Base-by-base conservation (phyloP, 2,329 filamentous ascomycete species). In the Colletotrichum sp. region DNA sequence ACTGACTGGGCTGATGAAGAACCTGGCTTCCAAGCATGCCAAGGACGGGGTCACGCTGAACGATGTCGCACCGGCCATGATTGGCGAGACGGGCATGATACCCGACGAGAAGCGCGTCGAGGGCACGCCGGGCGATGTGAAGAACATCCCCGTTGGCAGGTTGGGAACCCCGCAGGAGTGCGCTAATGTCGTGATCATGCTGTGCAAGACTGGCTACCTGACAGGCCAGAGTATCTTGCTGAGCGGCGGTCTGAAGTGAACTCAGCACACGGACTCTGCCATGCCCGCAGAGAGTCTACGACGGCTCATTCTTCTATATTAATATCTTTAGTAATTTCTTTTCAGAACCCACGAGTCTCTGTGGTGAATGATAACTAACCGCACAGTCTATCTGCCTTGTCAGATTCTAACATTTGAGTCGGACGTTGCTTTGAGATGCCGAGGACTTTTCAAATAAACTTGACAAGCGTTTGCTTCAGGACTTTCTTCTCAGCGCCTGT, bases 41-140 rank as follows among this genome's bases (percentile, higher is more conserved):
- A 86, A 88, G 71, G 88, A 87, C 78, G 91, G 92, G 36, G 92
- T 94, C 78, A 92, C 91, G 16, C 91, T 93, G 72, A 93, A 94
- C 75, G 92, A 93, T 77, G 90, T 94, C n/a, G 91, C 91, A 5
- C 92, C 92, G 1, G 92, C 92, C 4, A 93, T 94, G 91, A 93
- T 94, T 77, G 92, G 91, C 6, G 89, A 90, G 26, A 92, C 90
- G 4, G 90, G 90, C 2, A 91, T 93, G 91, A 91, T 93, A 57
- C 90, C 90, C 3, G 87, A 90, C 75, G 89, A 89, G 55, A 87
- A 90, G 77, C 81, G 80, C 16, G 83, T 88, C 18, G 83, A 84
- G 78, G 88, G 89, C 24, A 90, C 90, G 67, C 88, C 91, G 1
- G 91, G 91, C 0, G 89, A 92, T 78, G 90, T 91, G 28, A 88